Base-by-base conservation (phyloP, 306 rosid species). In the Neltuma alba region DNA sequence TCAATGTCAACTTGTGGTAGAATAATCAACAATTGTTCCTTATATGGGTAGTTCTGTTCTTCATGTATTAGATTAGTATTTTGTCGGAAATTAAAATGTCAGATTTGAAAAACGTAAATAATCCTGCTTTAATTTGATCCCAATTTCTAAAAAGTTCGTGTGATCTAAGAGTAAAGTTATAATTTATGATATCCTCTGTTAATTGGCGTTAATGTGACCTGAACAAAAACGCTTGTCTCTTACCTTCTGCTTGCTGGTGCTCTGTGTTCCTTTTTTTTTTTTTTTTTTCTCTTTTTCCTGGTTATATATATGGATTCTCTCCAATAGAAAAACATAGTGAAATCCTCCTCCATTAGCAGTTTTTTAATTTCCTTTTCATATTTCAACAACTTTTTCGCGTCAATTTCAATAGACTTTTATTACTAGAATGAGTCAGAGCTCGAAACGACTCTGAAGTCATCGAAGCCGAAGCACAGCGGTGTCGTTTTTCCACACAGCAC, bases 401-500 rank as follows among this genome's bases (percentile, higher is more conserved):
- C 1, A 54, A 54, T 0, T 8, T n/a, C 61, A 54, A n/a, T 7
- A 4, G 20, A 54, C 9, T 14, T 7, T 21, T 25, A 21, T 2
- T 54, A 21, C 2, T 58, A 30, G 9, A 30, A 28, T 2, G 8
- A 30, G 15, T 33, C 2, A 2, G 10, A 34, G 37, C 13, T 18
- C 14, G 50, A 67, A 69, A 69, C 57, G 38, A 69, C 74, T 9
- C 23, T 44, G 44, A 50, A 20, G 2, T 18, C 58, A 48, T 21
- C 61, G 21, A 33, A 5, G 20, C 14, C 27, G 27, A 1, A 20
- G 15, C 3, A 20, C 30, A 64, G 65, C 66, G 50, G 42, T n/a
- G 79, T 80, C 37, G 21, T 61, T 38, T 37, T 55, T 30, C 55
- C 20, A 5, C 4, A 63, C 78, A 8, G 36, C 70, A 64, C 44